Base-by-base conservation (phyloP, 2,329 filamentous ascomycete genomes). In the Magnaporthales sp. region DNA sequence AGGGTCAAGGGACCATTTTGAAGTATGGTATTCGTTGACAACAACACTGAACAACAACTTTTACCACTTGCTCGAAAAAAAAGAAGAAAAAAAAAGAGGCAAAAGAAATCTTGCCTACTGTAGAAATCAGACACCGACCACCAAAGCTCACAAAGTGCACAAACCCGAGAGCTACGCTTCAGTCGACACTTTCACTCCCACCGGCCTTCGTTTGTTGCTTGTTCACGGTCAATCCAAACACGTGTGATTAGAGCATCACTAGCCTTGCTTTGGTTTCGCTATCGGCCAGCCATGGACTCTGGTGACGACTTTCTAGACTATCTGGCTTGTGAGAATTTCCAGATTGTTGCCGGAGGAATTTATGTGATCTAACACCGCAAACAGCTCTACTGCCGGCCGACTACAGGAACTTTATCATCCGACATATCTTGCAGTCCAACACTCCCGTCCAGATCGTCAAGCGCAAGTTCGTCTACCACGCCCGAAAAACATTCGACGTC, bases 371-470 rank as follows among this genome's bases (percentile, higher is more conserved):
- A 58, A 24, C 2, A 26, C 11, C 31, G 13, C 29, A 31, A 27
- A 29, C 71, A 69, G 74, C 73, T 66, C 70, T 79, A 65, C 74
- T 82, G 69, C 75, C 77, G 60, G 73, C 76, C 38, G 64, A 68
- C 38, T 70, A 84, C 67, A 77, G 83, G 64, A 79, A 81, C 46
- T 76, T 82, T n/a, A 74, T 84, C 66, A 74, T 82, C 72, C 78
- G 78, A 60, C 77, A 86, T 75, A 71, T 84, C 67, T 76, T 85
- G 63, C 76, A 79, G 73, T 79, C 79, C 19, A 73, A 77, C 63
- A 80, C 81, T 5, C 79, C 81, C 8, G 68, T 84, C 15, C 81
- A 81, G 70, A 69, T 76, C 29, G 67, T 80, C 69, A 75, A 75
- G 63, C 75, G 74, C 24, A 74, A 79, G 15, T 69, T 78, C 54